Evolutionary conservation across 2,329 filamentous ascomycete species (phyloP), one percentile per base, ranked within the genome.

Genomic region (Lasiodiplodia hormozganensis): DNA sequence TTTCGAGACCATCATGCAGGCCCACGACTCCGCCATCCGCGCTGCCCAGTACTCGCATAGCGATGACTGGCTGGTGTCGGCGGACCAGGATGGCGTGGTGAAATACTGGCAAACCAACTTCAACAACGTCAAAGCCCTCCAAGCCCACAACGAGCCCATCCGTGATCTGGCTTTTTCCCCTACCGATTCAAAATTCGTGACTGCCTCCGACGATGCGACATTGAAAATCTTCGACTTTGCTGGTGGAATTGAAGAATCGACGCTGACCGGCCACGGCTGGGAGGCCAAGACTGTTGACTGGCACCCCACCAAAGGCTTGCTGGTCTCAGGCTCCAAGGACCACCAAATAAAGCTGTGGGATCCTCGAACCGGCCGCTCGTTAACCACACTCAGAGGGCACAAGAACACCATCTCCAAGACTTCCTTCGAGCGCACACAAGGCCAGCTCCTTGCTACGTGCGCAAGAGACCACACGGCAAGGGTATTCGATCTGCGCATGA

Each of bases 101-200:
- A 98, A 98, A 82, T 99, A 99, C 82, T 98, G 95, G 93, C 94
- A 97, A 79, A 93, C 95, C 38, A 99, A 98, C 79, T 97, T 99
- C 83, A 98, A 99, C 85, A 97, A 98, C 75, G 94, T 98, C 69
- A 93, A 98, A 80, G 94, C 93, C 65, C 93, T 99, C 66, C 90
- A 94, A 76, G 96, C 94, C 7, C 96, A 98, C 77, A 88, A 89
- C 60, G 94, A 97, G 76, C 91, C 95, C 5, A 92, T 99, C 70
- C 87, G 96, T 74, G 96, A 97, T 75, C 84, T 99, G 49, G 92
- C 95, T 10, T 98, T 98, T 80, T 93, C 94, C 69, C 96, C 96
- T 0, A 97, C 92, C 70, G 96, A 99, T 80, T 87, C 92, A 70
- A 98, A 98, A 78, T 99, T 99, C 74, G 92, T 97, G 71, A 98